A percentile compares a stretch with the other conserved stretches of the same genome.
These are phyloP conservation scores for Theileria annulata DNA, from an alignment of 169 alveolate species.

Conservation along the genomic window DNA sequence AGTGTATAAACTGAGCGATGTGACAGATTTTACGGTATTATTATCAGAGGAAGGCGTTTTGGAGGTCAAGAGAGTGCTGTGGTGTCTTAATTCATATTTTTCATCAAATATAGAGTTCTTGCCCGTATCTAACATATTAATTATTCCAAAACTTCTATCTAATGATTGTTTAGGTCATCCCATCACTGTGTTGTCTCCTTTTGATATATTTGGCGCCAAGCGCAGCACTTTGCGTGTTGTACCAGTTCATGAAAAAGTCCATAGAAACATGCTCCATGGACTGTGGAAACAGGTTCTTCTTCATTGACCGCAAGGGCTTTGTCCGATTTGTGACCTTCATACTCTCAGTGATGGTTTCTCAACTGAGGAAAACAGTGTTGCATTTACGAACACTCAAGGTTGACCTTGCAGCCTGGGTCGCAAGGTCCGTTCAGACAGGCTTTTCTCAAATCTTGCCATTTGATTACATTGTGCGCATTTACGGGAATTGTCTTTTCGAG, in stretches of 20 bases:
- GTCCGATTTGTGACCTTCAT: constrained; percentile 41
- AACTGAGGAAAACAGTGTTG: constrained; percentile 36
- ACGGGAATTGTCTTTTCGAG: constrained; percentile 72
- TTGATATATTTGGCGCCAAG: constrained; percentile 72
- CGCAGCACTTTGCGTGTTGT: constrained; percentile 70
- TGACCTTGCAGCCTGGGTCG: constrained; percentile 79
- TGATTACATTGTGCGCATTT: constrained; percentile 71
- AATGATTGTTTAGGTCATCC: constrained; percentile 44
- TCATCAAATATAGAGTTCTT: constrained; percentile 75
- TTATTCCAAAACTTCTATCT: background rate
- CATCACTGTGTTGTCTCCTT: constrained; percentile 72
- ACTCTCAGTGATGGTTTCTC: constrained; percentile 29
- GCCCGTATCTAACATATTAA: constrained; percentile 34
- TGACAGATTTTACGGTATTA: constrained; percentile 70
- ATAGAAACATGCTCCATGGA: constrained; percentile 43
- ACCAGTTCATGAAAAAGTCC: constrained; percentile 68
- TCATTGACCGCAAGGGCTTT: constrained; percentile 55
- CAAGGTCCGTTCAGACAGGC: constrained; percentile 75
- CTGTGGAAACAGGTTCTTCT: constrained; percentile 51
- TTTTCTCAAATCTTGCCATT: constrained; percentile 74
- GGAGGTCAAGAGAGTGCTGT: constrained; percentile 72
- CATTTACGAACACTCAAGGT: constrained; percentile 68
- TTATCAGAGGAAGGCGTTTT: constrained; percentile 67
- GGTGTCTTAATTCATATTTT: constrained; percentile 73
- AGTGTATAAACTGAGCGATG: constrained; percentile 74